These are phyloP conservation scores for Plantago lanceolata DNA, from an alignment of 305 asterid species.

Conservation along the genomic window DNA sequence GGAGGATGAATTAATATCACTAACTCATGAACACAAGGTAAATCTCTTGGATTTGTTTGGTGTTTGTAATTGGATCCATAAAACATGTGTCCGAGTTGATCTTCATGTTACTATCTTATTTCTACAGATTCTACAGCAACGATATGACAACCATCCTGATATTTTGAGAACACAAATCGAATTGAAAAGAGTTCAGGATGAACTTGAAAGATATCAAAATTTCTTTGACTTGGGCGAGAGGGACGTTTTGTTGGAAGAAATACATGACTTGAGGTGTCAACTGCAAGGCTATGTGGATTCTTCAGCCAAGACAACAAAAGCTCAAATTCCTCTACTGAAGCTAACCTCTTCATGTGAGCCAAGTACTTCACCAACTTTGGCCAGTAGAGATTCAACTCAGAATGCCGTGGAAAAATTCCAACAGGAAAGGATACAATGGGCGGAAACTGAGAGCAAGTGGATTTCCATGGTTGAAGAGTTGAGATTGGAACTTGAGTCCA, in stretches of 20 bases:
- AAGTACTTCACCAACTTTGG: conserved; percentile 36
- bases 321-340: conserved; percentile 54
- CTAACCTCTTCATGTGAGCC: conserved; percentile 63
- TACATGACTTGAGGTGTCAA: conserved; percentile 78
- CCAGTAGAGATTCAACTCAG: conserved; percentile 43
- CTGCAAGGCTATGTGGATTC: conserved; percentile 71
- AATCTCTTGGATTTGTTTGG: conserved; percentile 5
- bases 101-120: conserved; percentile 21
- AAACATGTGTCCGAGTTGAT: conserved; percentile 24
- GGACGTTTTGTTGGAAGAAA: conserved; percentile 88
- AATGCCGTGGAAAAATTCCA: conserved; percentile 61
- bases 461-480: conserved; percentile 78
- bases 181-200: conserved; percentile 70
- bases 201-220: conserved; percentile 71
- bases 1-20: conserved; percentile 74
- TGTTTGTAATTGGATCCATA: conserved; percentile 8
- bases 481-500: conserved; percentile 62
- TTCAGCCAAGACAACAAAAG: conserved; percentile 52
- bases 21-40: conserved; percentile 81
- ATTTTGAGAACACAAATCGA: conserved; percentile 71
- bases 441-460: conserved; percentile 85
- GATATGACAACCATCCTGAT: conserved; percentile 87
- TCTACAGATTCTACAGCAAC: conserved; percentile 77
- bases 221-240: conserved; percentile 95
- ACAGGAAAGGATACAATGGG: conserved; percentile 76